These are phyloP conservation scores for Mycena citricolor DNA, from an alignment of 1,284 basidiomycete species.

Conservation along the genomic window DNA sequence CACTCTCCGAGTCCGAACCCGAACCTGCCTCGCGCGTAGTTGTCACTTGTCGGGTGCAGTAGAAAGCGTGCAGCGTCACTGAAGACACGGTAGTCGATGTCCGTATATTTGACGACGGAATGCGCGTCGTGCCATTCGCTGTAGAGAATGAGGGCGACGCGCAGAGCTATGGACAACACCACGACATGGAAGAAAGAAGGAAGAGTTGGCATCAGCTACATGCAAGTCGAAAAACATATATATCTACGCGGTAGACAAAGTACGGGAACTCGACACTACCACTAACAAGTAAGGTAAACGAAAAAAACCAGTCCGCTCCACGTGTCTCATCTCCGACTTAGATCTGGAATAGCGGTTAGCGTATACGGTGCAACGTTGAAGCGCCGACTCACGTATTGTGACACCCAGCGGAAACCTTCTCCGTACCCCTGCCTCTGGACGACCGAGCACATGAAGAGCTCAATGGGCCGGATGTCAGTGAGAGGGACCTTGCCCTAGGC, in stretches of 20 bases:
- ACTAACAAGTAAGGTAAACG: too few relatives aligned
- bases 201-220: constrained; percentile 13
- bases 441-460: constrained; percentile 99
- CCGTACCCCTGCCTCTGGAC: constrained; percentile 99
- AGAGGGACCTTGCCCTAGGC: constrained; percentile 93
- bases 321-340: too few relatives aligned
- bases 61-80: constrained; percentile 84
- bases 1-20: constrained; percentile 66
- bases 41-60: constrained; percentile 45
- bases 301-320: too few relatives aligned
- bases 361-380: too few relatives aligned
- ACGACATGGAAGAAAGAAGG: constrained; percentile 53
- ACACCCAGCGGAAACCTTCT: constrained; percentile 98
- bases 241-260: too few relatives aligned
- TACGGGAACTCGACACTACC: too few relatives aligned
- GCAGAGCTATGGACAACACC: constrained; percentile 54
- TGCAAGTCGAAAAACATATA: constrained; percentile 1
- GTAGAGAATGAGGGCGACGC: constrained; percentile 75
- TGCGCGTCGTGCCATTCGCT: constrained; percentile 86
- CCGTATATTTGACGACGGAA: constrained; percentile 91
- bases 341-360: too few relatives aligned
- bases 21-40: constrained; percentile 59
- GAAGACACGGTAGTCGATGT: constrained; percentile 96
- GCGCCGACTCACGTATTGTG: constrained; percentile 85
- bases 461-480: constrained; percentile 96